These are phyloP conservation scores for Jaltomata sinuosa DNA, from an alignment of 257 asterid genomes.

Conservation along the genomic window DNA sequence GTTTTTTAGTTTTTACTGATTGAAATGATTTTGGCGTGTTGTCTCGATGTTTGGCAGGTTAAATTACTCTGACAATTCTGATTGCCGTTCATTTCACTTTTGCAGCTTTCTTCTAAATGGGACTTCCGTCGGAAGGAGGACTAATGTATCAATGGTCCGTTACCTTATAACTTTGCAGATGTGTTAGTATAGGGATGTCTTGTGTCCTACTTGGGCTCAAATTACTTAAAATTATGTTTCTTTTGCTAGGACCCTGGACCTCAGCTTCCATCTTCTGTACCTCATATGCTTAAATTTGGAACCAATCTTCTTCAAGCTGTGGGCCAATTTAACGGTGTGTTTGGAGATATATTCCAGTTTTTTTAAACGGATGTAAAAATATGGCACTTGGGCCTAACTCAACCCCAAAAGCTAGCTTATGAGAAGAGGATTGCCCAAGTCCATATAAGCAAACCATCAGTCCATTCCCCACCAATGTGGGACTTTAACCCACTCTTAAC, in stretches of 20 bases:
- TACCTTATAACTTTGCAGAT: neutral
- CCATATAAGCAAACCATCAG: neutral
- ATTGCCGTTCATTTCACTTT: constrained; percentile 7
- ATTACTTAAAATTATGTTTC: neutral
- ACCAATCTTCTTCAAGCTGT: constrained; percentile 86
- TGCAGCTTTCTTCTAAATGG: constrained; percentile 94
- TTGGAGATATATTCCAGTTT: neutral
- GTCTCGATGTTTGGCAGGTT: neutral
- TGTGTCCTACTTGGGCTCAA: neutral
- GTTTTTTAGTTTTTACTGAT: constrained; percentile 2
- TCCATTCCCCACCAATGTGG: neutral
- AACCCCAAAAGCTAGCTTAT: neutral
- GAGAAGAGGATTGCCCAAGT: neutral
- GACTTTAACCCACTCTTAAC: neutral
- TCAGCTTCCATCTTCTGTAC: constrained; percentile 63
- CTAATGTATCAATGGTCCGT: constrained; percentile 45
- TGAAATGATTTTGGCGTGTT: neutral
- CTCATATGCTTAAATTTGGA: constrained; percentile 64
- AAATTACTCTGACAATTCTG: neutral
- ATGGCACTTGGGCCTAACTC: neutral
- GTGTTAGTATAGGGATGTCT: neutral
- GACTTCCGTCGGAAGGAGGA: constrained; percentile 67
- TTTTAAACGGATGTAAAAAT: neutral
- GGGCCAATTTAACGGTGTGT: constrained; percentile 78
- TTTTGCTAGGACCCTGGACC: constrained; percentile 72